Evolutionary conservation across 2,329 filamentous ascomycete genomes (phyloP).

Genomic region (Dryadomyces quercivorus): DNA sequence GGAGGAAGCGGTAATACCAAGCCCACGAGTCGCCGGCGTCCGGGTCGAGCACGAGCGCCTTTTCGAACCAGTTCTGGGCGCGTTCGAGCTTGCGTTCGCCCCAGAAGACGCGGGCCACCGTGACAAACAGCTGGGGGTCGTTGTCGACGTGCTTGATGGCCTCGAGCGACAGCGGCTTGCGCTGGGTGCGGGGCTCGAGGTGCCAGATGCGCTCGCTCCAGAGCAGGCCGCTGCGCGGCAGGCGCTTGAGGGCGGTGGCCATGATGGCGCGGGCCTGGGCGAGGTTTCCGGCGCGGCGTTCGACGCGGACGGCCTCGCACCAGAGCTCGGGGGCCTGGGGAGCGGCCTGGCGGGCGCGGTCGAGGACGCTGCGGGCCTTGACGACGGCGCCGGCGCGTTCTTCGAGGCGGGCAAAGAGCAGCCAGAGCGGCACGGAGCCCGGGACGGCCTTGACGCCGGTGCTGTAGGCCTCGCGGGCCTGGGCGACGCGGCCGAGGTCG

Average conservation of each 20-base stretch:
- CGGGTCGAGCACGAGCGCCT: conserved; percentile 76
- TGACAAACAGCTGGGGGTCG: conserved; percentile 78
- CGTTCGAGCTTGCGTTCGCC: conserved; percentile 84
- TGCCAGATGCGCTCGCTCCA: conserved; percentile 96
- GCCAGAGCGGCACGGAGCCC: conserved; percentile 75
- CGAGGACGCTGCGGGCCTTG: conserved; percentile 87
- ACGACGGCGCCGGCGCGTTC: conserved; percentile 73
- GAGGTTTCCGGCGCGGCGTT: conserved; percentile 74
- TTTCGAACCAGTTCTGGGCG: conserved; percentile 94
- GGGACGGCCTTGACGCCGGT: conserved; percentile 81
- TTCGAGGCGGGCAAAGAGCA: conserved; percentile 79
- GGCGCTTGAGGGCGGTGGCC: conserved; percentile 85
- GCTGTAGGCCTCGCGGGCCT: conserved; percentile 81
- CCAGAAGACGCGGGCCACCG: conserved; percentile 94
- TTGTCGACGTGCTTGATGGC: conserved; percentile 96
- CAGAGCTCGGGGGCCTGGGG: conserved; percentile 78
- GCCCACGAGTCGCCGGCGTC: conserved; percentile 92
- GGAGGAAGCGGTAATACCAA: conserved; percentile 91
- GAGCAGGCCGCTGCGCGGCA: conserved; percentile 73
- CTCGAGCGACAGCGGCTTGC: conserved; percentile 81
- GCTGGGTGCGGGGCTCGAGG: conserved; percentile 80
- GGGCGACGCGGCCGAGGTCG: conserved; percentile 60
- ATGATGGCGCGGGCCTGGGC: conserved; percentile 82
- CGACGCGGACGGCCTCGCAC: conserved; percentile 87
- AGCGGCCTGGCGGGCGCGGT: conserved; percentile 76